phyloP scores from a whole-genome alignment of 2,329 filamentous ascomycete genomes.

The Aspergillus bombycis region DNA sequence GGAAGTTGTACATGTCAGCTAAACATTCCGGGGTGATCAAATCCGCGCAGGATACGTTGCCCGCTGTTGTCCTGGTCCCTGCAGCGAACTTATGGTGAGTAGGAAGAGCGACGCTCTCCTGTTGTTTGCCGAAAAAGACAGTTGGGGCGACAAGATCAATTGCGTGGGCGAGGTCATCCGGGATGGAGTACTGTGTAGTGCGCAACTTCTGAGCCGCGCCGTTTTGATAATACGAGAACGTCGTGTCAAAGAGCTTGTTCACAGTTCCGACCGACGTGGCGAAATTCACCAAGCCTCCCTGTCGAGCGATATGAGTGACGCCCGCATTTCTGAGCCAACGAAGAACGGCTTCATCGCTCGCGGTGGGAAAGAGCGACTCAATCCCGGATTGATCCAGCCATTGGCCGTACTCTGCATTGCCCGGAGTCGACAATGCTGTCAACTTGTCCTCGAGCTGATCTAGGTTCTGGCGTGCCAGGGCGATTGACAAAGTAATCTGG shows the following conservation, averaged over 20 bases:
- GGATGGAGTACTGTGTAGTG: not conserved
- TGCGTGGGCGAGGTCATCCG: not conserved
- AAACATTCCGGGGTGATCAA: slow-evolving; percentile 53
- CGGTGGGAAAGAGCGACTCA: slow-evolving; percentile 46
- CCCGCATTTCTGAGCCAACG: slow-evolving; percentile 50
- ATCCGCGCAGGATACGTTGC: slow-evolving; percentile 23
- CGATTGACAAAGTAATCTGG: slow-evolving; percentile 26
- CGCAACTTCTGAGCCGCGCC: slow-evolving; percentile 12
- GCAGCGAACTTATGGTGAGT: not conserved
- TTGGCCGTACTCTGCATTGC: slow-evolving; percentile 51
- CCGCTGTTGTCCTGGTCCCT: slow-evolving; percentile 10
- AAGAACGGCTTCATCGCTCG: slow-evolving; percentile 41
- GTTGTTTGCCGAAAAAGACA: not conserved
- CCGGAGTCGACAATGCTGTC: slow-evolving; percentile 51
- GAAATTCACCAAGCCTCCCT: slow-evolving; percentile 50
- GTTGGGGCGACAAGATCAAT: not conserved
- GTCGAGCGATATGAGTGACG: slow-evolving; percentile 39
- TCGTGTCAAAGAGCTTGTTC: slow-evolving; percentile 52
- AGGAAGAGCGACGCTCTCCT: not conserved
- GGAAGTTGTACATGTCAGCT: slow-evolving; percentile 54
- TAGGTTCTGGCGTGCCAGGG: slow-evolving; percentile 30
- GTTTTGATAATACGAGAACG: slow-evolving; percentile 51
- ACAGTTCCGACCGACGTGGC: slow-evolving; percentile 45
- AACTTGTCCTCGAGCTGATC: slow-evolving; percentile 45
- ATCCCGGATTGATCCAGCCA: slow-evolving; percentile 51